Evolutionary conservation across 345 rosid genomes (phyloP).

Genomic region (Eucalyptus cloeziana): DNA sequence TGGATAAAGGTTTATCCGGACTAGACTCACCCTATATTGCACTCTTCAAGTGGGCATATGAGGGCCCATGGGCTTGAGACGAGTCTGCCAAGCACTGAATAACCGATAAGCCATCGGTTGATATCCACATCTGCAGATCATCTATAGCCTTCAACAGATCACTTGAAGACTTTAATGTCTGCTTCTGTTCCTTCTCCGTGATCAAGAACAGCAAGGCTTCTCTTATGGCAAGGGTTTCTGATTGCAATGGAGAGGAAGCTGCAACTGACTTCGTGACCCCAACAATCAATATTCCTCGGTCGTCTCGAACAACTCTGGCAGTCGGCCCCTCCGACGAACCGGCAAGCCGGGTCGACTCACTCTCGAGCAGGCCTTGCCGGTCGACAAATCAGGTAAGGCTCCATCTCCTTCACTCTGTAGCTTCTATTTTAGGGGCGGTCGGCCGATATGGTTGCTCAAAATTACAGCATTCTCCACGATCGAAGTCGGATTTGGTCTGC

Average conservation of each 20-base stretch:
- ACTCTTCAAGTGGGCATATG: no score
- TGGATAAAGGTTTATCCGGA: accelerated
- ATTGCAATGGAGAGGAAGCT: background rate
- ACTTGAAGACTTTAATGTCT: background rate
- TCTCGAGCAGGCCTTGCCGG: background rate
- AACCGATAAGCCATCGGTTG: no score
- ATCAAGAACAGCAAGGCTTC: background rate
- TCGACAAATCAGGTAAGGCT: background rate
- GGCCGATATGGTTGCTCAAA: background rate
- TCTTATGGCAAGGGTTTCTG: background rate
- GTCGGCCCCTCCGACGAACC: background rate
- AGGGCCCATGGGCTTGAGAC: no score
- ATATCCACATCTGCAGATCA: no score
- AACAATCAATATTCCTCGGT: background rate
- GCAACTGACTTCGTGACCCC: background rate
- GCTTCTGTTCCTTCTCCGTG: no score
- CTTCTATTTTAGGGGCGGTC: background rate
- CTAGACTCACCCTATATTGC: accelerated
- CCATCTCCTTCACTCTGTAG: background rate
- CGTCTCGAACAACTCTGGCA: background rate
- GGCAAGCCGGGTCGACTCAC: background rate
- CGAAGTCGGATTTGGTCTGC: background rate
- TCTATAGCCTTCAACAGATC: no score
- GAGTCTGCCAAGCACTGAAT: no score
- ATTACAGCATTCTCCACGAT: background rate